Base-by-base conservation (phyloP, 192 early-diverging fungal genomes). In the Rhizophagus clarus region DNA sequence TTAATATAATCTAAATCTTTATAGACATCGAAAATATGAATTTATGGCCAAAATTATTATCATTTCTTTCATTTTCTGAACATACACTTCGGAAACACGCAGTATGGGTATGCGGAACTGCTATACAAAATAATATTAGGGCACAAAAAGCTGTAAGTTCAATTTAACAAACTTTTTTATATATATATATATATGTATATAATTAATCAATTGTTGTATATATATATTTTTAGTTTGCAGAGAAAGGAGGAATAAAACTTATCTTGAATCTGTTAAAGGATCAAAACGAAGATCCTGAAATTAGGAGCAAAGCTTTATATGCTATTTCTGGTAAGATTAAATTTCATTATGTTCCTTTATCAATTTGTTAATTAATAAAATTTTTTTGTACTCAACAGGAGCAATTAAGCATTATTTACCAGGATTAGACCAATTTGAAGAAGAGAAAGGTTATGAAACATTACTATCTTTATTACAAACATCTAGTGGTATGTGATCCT, bases 41-140 rank as follows among this genome's bases (percentile, higher is more conserved):
- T 12, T 88, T 99, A 73, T 99, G 97, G 97, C 88, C 90, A 61
- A 88, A 91, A 11, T 84, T 99, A 22, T 72, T 97, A 62, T 79
- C 80, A n/a, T 84, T 86, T 49, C 70, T 92, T 67, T 77, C 78
- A 22, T 86, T 90, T 51, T 68, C 77, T 1, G 89, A 93, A 56
- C 81, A 85, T 0, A 81, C 86, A 71, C 76, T 97, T 32, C 88
- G 96, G 49, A 85, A 87, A 49, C 91, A 90, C 45, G 91, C 91
- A 5, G 91, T 94, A 26, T 99, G 97, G 98, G 93, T 97, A 14
- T 89, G 95, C 73, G 96, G 96, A 11, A 99, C 97, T 12, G 92
- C 94, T 3, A 91, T 97, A 9, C 97, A 99, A 83, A 97, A 99
- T 85, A 98, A 99, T 82, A 89, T 91, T 28, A 86, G 87, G 40